phyloP scores from a whole-genome alignment of 148 eudicot genomes.

The Beta vulgaris region DNA sequence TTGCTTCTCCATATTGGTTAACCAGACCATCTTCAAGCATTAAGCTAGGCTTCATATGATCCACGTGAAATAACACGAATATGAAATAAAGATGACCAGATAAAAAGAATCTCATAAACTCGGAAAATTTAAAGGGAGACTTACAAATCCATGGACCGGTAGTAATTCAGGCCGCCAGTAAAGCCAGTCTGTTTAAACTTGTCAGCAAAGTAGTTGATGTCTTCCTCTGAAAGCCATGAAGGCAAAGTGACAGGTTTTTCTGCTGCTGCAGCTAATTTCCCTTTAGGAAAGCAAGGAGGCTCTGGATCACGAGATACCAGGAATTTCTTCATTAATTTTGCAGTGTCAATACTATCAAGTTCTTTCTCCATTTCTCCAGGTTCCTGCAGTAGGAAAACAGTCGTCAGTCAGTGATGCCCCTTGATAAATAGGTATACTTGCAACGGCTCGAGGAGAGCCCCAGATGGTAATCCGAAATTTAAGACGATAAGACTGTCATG shows the following conservation, averaged over 20 bases:
- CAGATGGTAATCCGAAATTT: background rate
- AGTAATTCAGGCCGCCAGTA: slow-evolving; percentile 66
- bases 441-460: background rate
- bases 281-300: slow-evolving; percentile 43
- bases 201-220: slow-evolving; percentile 46
- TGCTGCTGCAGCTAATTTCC: slow-evolving; percentile 11
- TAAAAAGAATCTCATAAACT: background rate
- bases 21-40: background rate
- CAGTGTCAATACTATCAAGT: slow-evolving; percentile 35
- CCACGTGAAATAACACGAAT: background rate
- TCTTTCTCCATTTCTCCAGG: slow-evolving; percentile 62
- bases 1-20: background rate
- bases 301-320: slow-evolving; percentile 32
- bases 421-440: background rate
- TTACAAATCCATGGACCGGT: slow-evolving; percentile 57
- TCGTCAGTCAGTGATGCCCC: background rate
- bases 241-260: slow-evolving; percentile 35
- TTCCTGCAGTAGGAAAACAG: slow-evolving; percentile 31
- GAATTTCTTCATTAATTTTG: slow-evolving; percentile 32
- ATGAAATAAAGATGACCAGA: background rate
- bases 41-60: no score
- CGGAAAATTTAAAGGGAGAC: slow-evolving; percentile 17
- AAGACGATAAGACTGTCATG: no score
- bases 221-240: slow-evolving; percentile 59
- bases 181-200: slow-evolving; percentile 52